phyloP scores from a whole-genome alignment of 108 stramenopile genomes.

The Schizochytrium sp. region DNA sequence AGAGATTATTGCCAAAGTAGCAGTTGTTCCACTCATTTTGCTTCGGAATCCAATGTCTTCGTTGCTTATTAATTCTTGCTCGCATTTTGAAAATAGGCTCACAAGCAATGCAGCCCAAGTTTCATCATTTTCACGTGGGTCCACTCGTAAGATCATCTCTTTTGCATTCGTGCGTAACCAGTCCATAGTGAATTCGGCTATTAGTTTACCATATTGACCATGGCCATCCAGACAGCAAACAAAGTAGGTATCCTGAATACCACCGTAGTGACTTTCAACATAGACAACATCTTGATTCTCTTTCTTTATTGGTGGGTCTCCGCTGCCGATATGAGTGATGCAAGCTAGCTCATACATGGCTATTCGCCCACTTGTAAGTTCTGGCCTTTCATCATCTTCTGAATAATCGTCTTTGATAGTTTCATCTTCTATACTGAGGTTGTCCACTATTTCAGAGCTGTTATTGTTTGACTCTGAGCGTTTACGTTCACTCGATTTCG shows the following conservation, averaged over 20 bases:
- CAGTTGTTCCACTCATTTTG: constrained; percentile 57
- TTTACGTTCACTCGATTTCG: no score
- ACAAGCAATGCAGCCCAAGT: background rate
- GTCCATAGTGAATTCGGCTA: constrained; percentile 1
- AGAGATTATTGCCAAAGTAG: background rate
- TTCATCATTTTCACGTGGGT: background rate
- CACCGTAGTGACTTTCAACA: background rate
- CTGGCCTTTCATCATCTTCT: background rate
- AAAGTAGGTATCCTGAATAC: background rate
- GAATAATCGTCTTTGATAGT: background rate
- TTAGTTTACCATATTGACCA: constrained; percentile 19
- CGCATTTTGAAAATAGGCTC: background rate
- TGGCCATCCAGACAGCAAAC: constrained; percentile 46
- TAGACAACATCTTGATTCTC: constrained; percentile 54
- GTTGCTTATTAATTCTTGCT: background rate
- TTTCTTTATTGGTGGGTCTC: constrained; percentile 33
- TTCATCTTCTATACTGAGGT: no score
- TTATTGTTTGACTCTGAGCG: no score
- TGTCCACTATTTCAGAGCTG: no score
- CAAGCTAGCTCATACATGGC: background rate
- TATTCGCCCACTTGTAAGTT: background rate
- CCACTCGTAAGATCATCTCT: background rate
- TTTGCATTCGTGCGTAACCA: background rate
- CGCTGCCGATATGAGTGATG: constrained; percentile 9
- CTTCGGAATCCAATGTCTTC: constrained; percentile 46